Base-by-base conservation (phyloP, 345 rosid species). In the Eucalyptus guilfoylei region DNA sequence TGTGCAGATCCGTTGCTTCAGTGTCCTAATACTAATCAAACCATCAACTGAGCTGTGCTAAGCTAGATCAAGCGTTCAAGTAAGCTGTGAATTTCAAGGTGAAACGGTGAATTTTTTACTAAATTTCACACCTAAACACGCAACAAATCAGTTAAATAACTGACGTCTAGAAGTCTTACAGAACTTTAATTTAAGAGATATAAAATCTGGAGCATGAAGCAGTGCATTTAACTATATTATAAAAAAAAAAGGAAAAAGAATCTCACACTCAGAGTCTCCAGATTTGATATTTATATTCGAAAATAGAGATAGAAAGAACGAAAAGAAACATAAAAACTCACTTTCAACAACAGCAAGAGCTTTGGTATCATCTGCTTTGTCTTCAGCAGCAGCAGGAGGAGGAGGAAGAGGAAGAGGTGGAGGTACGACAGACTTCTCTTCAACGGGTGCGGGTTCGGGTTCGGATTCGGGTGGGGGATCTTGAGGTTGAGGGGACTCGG, bases 401-500 rank as follows among this genome's bases (percentile, higher is more conserved):
- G 91, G 11, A 13, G 88, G 88, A 86, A 88, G 49, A 49, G 88
- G 89, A 30, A 90, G 89, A 48, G 89, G 49, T 45, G 89, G 42
- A 49, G 90, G 90, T 87, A 90, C 88, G 9, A 91, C 88, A 5
- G 94, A 10, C 89, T 93, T 93, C 91, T 93, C 94, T n/a, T 90
- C 80, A 26, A 88, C 90, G 16, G 92, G 94, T 81, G 90, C 91
- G 28, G 83, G 14, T 40, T 69, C 80, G 85, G 85, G 30, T 76
- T 72, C 44, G 81, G 81, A 34, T 72, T 1, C 9, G 47, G 85
- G 47, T 21, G 30, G 85, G 47, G 85, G 15, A 76, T 40, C 3
- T 6, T 21, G 85, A 76, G 47, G 85, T 11, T 40, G 85, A 76
- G 85, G 28, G 28, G 85, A 23, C 23, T 91, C 87, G 76, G 89